Evolutionary conservation across 2,329 filamentous ascomycete genomes (phyloP), one percentile per base, ranked within the genome.

Genomic region (Mollisia scopiformis): DNA sequence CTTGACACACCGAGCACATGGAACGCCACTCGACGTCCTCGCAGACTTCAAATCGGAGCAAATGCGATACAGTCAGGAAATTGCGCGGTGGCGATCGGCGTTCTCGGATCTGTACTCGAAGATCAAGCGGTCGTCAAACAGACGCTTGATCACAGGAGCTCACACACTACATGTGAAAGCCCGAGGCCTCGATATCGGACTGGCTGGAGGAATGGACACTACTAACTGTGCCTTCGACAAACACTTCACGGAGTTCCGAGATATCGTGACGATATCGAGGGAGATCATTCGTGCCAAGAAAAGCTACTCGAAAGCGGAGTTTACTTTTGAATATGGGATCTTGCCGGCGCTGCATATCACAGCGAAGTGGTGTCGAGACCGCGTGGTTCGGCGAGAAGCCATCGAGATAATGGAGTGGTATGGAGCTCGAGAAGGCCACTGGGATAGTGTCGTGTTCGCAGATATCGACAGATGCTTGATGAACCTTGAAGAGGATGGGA

Each of bases 81-180:
- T 56, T 5, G 2, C 10, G 19, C 37, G 43, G 4, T 57, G 55
- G 55, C 31, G 39, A 13, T 10, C 53, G 3, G 41, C 41, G 7
- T 56, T 33, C 53, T 43, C 27, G 7, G 53, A 56, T 33, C 53
- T 56, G 2, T 56, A 56, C 53, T 56, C 53, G 1, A 27, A 39
- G 19, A 30, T 47, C 39, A 56, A 56, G 27, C 37, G 53, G 2
- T 46, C 53, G 8, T 46, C 53, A 4, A 56, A 56, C 28, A 30
- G 41, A 35, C 53, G 41, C 14, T 13, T 46, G 21, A 35, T 56
- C 53, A 46, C 39, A 13, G 53, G 41, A 2, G 53, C 39, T 13
- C 53, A 56, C 19, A 56, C 53, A 21, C 53, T 56, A 4, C 28
- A 47, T 19, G 37, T 56, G n/a, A 35, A 41, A 50, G 46, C 41